Evolutionary conservation across 2,329 filamentous ascomycete genomes (phyloP).

Genomic region (Tolypocladium pustulatum): DNA sequence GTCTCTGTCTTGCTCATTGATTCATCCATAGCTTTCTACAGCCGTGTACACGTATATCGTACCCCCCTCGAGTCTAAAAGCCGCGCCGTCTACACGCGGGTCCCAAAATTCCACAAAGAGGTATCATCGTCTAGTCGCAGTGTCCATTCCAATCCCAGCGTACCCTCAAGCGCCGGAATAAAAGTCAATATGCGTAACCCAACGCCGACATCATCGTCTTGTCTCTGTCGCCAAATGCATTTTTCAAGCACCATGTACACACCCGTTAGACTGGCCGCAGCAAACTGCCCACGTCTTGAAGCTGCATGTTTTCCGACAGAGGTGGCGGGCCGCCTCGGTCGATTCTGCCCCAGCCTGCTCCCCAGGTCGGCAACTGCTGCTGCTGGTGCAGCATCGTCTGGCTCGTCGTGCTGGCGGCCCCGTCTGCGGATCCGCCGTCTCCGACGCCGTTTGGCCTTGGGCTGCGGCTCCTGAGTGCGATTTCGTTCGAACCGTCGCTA

Average conservation of each 20-base stretch:
- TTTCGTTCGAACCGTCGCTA: constrained; percentile 18
- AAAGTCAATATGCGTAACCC: neutral
- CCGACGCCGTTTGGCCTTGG: neutral
- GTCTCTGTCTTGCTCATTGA: neutral
- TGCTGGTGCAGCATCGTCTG: constrained; percentile 3
- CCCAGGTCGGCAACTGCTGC: constrained; percentile 12
- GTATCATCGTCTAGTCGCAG: neutral
- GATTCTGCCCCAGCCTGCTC: constrained; percentile 20
- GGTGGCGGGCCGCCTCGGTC: constrained; percentile 14
- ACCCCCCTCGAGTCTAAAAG: neutral
- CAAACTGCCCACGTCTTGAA: constrained; percentile 24
- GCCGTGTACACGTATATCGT: neutral
- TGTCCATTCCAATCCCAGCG: neutral
- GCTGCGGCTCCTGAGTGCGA: constrained; percentile 20
- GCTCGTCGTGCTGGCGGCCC: neutral
- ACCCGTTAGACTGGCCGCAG: constrained; percentile 3
- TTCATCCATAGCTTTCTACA: neutral
- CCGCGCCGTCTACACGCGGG: neutral
- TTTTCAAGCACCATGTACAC: neutral
- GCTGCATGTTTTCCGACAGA: constrained; percentile 10
- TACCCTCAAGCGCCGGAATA: neutral
- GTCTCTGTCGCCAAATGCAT: neutral
- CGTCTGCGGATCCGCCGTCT: neutral
- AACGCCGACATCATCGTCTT: neutral
- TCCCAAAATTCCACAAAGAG: neutral